phyloP scores from a whole-genome alignment of 768 basidiomycete genomes.

The Trametes meyenii region DNA sequence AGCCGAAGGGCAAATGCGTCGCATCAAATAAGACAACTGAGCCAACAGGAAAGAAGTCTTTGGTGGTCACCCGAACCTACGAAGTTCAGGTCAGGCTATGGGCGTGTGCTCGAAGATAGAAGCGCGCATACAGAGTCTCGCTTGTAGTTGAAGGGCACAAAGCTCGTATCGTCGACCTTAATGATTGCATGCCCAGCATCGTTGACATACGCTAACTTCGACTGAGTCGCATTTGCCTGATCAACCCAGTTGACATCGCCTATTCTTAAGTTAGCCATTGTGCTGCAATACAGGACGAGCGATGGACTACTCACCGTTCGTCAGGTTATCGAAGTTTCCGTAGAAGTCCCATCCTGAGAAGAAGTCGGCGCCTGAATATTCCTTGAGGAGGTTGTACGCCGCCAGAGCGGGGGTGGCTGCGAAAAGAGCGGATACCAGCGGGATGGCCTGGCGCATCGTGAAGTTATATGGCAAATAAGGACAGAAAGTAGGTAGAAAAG shows the following conservation, averaged over 20 bases:
- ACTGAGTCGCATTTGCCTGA: constrained; percentile 45
- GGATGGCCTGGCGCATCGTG: constrained; percentile 19
- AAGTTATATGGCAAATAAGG: neutral
- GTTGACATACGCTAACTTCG: constrained; percentile 61
- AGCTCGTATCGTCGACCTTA: constrained; percentile 70
- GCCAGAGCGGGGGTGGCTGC: constrained; percentile 12
- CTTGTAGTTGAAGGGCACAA: constrained; percentile 53
- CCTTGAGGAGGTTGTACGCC: constrained; percentile 36
- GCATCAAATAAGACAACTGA: constrained; percentile 49
- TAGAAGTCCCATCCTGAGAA: constrained; percentile 48
- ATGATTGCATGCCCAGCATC: constrained; percentile 64
- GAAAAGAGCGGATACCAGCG: constrained; percentile 20
- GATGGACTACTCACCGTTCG: constrained; percentile 31
- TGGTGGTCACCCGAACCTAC: constrained; percentile 48
- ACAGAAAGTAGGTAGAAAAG: neutral
- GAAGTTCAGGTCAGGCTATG: neutral
- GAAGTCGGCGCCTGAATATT: constrained; percentile 44
- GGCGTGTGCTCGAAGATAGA: neutral
- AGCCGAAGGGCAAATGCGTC: constrained; percentile 57
- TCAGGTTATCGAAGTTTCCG: constrained; percentile 40
- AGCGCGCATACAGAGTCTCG: constrained; percentile 55
- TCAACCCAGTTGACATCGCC: constrained; percentile 67
- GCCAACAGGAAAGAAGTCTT: constrained; percentile 44
- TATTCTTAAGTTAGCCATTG: constrained; percentile 27
- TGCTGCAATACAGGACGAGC: neutral